phyloP scores from a whole-genome alignment of 805 yeast species.

The Alloascoidea hylecoeti region DNA sequence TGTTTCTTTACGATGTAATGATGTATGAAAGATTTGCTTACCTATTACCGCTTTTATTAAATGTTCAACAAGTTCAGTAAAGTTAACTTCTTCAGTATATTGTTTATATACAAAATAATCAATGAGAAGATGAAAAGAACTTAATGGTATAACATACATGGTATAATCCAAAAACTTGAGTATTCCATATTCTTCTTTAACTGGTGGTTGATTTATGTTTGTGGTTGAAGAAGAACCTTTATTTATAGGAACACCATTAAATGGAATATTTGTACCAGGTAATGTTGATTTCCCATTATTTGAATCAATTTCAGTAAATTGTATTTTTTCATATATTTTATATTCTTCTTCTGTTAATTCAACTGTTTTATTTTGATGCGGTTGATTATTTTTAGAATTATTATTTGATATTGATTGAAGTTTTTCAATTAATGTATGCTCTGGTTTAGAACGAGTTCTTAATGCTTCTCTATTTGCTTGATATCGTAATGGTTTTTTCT shows the following conservation, averaged over 20 bases:
- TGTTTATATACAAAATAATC: not conserved
- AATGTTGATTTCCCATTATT: no score
- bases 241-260: no score
- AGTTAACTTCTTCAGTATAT: not conserved
- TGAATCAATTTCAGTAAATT: no score
- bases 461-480: not conserved
- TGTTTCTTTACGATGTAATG: not conserved
- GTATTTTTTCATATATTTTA: not conserved
- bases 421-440: not conserved
- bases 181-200: slow-evolving; percentile 1
- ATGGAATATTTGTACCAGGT: no score
- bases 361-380: no score
- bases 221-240: no score
- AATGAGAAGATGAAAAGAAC: not conserved
- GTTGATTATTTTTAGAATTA: not conserved
- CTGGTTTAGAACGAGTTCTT: not conserved
- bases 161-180: not conserved
- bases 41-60: not conserved
- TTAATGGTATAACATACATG: not conserved
- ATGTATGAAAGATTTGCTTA: not conserved
- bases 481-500: no score
- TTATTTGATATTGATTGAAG: not conserved
- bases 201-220: not conserved
- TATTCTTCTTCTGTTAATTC: slow-evolving; percentile 1
- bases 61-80: not conserved